phyloP scores from a whole-genome alignment of 2,329 filamentous ascomycete genomes.

The Arthroderma uncinatum region DNA sequence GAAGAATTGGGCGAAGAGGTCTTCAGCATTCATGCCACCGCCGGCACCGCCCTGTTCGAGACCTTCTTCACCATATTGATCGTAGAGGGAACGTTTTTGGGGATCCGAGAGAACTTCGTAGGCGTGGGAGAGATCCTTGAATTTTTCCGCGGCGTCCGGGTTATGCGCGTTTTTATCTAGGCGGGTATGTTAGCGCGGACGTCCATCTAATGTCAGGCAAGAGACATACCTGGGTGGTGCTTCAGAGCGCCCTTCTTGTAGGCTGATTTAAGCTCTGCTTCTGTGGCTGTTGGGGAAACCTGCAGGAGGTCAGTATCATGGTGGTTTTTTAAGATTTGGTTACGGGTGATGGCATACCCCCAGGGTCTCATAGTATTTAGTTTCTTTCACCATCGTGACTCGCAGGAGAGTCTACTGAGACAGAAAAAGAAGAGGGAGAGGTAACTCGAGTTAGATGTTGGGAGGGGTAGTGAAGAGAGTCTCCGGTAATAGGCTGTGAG shows the following conservation, averaged over 20 bases:
- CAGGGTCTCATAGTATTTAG: constrained; percentile 39
- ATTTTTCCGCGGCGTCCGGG: constrained; percentile 87
- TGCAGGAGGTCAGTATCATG: constrained; percentile 29
- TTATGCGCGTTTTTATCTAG: constrained; percentile 94
- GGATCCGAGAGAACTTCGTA: constrained; percentile 90
- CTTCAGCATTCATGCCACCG: constrained; percentile 86
- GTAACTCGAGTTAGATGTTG: constrained; percentile 4
- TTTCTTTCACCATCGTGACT: constrained; percentile 42
- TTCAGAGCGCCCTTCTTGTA: constrained; percentile 89
- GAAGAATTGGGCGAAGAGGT: constrained; percentile 96
- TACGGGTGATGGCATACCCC: constrained; percentile 29
- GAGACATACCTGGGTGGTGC: constrained; percentile 72
- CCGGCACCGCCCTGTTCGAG: constrained; percentile 73
- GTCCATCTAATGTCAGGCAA: background rate
- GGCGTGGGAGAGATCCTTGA: constrained; percentile 93
- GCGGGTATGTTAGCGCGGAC: constrained; percentile 5
- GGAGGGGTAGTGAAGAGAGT: background rate
- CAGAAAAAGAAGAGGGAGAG: constrained; percentile 12
- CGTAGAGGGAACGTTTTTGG: constrained; percentile 85
- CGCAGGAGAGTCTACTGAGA: constrained; percentile 15
- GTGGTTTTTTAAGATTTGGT: background rate
- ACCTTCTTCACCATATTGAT: constrained; percentile 95
- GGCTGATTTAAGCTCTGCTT: constrained; percentile 81
- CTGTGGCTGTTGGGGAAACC: constrained; percentile 68
- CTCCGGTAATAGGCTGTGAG: background rate